Evolutionary conservation across 768 basidiomycete genomes (phyloP).

Genomic region (Kwoniella shandongensis): DNA sequence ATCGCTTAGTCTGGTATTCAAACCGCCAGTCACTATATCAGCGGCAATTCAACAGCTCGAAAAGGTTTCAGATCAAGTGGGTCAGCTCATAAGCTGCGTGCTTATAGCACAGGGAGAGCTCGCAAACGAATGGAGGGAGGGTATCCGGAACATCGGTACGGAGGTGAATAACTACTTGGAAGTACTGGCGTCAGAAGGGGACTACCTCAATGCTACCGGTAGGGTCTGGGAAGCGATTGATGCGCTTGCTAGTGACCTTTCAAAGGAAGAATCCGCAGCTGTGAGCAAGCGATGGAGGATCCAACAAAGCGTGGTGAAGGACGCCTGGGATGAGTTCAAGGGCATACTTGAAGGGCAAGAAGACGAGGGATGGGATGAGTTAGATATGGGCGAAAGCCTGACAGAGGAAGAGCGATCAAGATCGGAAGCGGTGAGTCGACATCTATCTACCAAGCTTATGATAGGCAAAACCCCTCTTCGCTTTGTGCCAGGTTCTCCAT

Average conservation of each 20-base stretch:
- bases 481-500: constrained; percentile 41
- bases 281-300: constrained; percentile 28
- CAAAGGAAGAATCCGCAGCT: constrained; percentile 26
- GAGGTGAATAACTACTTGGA: constrained; percentile 20
- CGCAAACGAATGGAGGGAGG: constrained; percentile 38
- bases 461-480: constrained; percentile 39
- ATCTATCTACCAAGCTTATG: neutral
- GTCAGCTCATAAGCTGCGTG: constrained; percentile 31
- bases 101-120: constrained; percentile 18
- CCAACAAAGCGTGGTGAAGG: constrained; percentile 36
- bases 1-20: constrained; percentile 36
- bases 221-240: constrained; percentile 45
- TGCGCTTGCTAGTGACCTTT: constrained; percentile 8
- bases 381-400: constrained; percentile 30
- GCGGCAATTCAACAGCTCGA: constrained; percentile 37
- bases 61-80: constrained; percentile 28
- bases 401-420: constrained; percentile 19
- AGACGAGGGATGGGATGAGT: constrained; percentile 29
- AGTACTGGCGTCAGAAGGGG: neutral
- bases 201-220: constrained; percentile 10
- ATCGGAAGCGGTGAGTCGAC: constrained; percentile 31
- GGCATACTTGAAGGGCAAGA: constrained; percentile 34
- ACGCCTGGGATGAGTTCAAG: constrained; percentile 48
- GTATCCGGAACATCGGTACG: constrained; percentile 16
- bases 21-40: constrained; percentile 37